Base-by-base conservation (phyloP, 2,329 filamentous ascomycete genomes). In the Aureobasidium namibiae region DNA sequence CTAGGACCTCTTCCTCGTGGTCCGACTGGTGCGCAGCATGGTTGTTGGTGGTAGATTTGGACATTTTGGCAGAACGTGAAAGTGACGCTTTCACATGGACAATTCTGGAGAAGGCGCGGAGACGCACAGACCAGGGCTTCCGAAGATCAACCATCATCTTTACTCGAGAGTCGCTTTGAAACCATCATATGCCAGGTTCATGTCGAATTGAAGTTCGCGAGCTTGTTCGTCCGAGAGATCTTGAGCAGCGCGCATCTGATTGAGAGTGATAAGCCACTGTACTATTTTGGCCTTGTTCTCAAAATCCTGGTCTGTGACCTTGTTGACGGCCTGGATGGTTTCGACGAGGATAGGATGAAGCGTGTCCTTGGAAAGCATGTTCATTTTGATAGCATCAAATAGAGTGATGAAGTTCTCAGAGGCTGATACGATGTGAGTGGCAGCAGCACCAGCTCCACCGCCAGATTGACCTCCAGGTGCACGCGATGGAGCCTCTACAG, bases 331-430 rank as follows among this genome's bases (percentile, higher is more conserved):
- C 69, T 96, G 92, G 62, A 99, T 99, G 18, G 96, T 90, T 67
- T 97, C 94, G 1, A 92, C 92, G 2, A 99, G 81, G 21, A 99
- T 78, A 3, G 94, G 94, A 70, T 99, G 95, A n/a, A 99, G 78
- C 63, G 94, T 91, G 72, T 97, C 92, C 70, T 99, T 99, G 49
- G 92, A 92, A 11, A 95, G 80, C 68, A 97, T 84, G 45, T 92
- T 92, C 58, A 99, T 84, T 70, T 92, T 92, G 67, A 99, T 82
- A 16, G 94, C 95, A 70, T 99, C 94, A 56, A 99, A 82, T 70
- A 99, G 92, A 0, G 94, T 99, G 73, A 99, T 99, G 73, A 99
- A 99, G 72, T 96, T 95, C 73, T 99, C 92, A 0, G 92, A 97
- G 1, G 94, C 94, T 64, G 92, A 87, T 61, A 97, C 95, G 36